A percentile compares a stretch with the other conserved stretches of the same genome.
phyloP scores from a whole-genome alignment of 2,329 filamentous ascomycete species.

The Ophiostoma sp. region DNA sequence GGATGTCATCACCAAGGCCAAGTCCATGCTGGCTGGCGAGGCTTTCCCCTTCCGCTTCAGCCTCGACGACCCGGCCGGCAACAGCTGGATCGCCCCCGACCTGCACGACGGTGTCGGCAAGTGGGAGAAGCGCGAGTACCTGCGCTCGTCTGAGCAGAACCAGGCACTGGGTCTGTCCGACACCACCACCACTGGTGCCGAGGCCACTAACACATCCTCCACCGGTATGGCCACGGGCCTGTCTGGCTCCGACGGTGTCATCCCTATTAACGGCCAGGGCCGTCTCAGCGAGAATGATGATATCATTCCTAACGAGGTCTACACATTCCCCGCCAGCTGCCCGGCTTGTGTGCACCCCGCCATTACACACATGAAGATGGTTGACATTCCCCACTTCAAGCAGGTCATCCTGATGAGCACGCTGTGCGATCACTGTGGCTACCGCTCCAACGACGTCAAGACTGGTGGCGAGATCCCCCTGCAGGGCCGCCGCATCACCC shows the following conservation, averaged over 20 bases:
- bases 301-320: constrained; percentile 89
- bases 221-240: constrained; percentile 34
- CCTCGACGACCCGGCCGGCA: constrained; percentile 87
- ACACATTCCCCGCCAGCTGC: constrained; percentile 85
- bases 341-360: constrained; percentile 84
- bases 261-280: constrained; percentile 43
- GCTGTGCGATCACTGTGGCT: constrained; percentile 84
- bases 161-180: constrained; percentile 71
- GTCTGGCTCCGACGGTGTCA: constrained; percentile 42
- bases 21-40: constrained; percentile 70
- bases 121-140: constrained; percentile 80
- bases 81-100: constrained; percentile 92
- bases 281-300: constrained; percentile 56
- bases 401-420: constrained; percentile 95
- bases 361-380: constrained; percentile 96
- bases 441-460: constrained; percentile 95
- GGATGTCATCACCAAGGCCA: constrained; percentile 66
- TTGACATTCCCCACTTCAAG: constrained; percentile 96
- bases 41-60: constrained; percentile 82
- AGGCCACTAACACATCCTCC: constrained; percentile 24
- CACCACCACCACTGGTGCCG: constrained; percentile 43
- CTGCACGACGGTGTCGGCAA: constrained; percentile 75
- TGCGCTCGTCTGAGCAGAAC: constrained; percentile 80
- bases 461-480: constrained; percentile 89
- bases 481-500: constrained; percentile 75